A percentile compares a stretch with the other conserved stretches of the same genome.
These are phyloP conservation scores for Chlorencoelia australis DNA, from an alignment of 2,329 filamentous ascomycete species.

Conservation along the genomic window DNA sequence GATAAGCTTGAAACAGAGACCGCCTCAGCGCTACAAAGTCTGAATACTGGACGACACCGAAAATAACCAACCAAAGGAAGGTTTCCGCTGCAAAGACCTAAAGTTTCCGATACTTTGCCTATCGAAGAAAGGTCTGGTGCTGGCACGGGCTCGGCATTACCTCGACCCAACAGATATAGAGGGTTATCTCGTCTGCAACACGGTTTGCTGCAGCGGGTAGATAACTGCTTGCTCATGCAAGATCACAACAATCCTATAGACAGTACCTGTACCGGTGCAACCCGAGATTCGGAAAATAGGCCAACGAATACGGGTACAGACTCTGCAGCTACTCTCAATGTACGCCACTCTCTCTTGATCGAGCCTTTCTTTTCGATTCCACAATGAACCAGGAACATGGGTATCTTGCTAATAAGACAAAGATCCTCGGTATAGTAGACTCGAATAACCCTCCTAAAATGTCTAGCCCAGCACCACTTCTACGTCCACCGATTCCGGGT, in stretches of 20 bases:
- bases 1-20: no score
- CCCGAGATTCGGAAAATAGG: slow-evolving; percentile 10
- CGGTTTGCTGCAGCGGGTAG: slow-evolving; percentile 17
- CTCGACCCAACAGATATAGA: slow-evolving; percentile 5
- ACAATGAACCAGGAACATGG: slow-evolving; percentile 4
- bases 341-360: slow-evolving; percentile 9
- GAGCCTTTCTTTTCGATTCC: background rate
- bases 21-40: no score
- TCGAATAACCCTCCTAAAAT: slow-evolving; percentile 20
- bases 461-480: slow-evolving; percentile 27
- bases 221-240: slow-evolving; percentile 19
- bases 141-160: slow-evolving; percentile 1
- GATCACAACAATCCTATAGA: slow-evolving; percentile 15
- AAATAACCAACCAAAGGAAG: no score
- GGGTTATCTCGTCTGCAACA: slow-evolving; percentile 3
- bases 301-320: slow-evolving; percentile 1
- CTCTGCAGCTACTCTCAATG: slow-evolving; percentile 11
- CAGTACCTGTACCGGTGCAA: slow-evolving; percentile 15
- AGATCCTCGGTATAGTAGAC: slow-evolving; percentile 15
- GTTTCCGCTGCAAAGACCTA: no score
- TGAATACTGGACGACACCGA: no score
- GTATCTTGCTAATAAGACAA: slow-evolving; percentile 14
- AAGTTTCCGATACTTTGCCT: no score
- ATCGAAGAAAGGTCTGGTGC: no score
- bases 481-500: slow-evolving; percentile 29